Percentiles rank a stretch among this genome's conserved stretches.
Conservation (phyloP, 176 grass and related monocot species). For the Oropetium thomaeum region DNA sequence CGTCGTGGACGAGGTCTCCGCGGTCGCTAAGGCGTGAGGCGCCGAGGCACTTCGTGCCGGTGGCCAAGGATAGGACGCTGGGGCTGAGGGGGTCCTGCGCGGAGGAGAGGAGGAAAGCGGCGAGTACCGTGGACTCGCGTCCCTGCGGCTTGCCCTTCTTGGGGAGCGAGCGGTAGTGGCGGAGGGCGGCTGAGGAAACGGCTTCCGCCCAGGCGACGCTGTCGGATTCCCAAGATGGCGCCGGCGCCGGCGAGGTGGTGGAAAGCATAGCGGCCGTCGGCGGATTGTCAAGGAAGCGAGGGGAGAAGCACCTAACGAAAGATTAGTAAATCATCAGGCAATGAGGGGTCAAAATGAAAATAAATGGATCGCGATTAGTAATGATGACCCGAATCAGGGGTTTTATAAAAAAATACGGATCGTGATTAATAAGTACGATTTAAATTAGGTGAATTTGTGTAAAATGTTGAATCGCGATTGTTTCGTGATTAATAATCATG, state of each 20-base stretch:
- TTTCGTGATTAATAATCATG: not conserved
- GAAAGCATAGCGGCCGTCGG: constrained; percentile 9
- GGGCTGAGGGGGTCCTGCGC: not conserved
- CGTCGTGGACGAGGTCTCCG: constrained; percentile 72
- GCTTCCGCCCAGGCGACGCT: constrained; percentile 33
- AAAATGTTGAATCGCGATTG: no score
- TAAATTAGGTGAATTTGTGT: no score
- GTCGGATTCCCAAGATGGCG: not conserved
- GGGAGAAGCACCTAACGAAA: no score
- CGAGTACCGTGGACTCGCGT: constrained; percentile 76
- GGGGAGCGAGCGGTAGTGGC: constrained; percentile 54
- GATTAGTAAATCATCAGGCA: not conserved
- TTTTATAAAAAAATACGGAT: not conserved
- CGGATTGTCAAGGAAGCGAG: no score
- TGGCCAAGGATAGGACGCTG: constrained; percentile 58
- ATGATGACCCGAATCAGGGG: not conserved
- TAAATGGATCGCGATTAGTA: not conserved
- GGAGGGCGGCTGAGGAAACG: constrained; percentile 36
- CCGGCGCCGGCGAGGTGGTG: constrained; percentile 21
- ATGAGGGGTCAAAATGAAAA: not conserved
- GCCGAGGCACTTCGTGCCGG: constrained; percentile 89
- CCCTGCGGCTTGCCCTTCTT: constrained; percentile 96
- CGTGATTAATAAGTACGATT: no score
- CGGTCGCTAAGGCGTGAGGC: constrained; percentile 44
- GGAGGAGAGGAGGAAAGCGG: constrained; percentile 69